Evolutionary conservation across 768 basidiomycete species (phyloP).

Genomic region (Scleroderma bovista): DNA sequence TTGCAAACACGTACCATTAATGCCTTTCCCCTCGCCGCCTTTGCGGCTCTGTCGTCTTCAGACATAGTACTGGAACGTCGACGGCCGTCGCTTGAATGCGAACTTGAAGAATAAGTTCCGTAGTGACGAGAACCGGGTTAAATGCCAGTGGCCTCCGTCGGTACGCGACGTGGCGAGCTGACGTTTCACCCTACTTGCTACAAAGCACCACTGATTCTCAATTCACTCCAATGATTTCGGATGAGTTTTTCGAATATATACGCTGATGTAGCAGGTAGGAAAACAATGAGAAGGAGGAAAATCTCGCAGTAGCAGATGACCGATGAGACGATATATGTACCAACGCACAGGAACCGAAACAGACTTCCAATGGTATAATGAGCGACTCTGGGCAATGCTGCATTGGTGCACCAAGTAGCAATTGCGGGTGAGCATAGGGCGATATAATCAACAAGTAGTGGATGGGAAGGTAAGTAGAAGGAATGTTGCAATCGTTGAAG

Average conservation of each 20-base stretch:
- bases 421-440: slow-evolving; percentile 47
- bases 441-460: slow-evolving; percentile 42
- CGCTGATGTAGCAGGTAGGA: slow-evolving; percentile 32
- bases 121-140: slow-evolving; percentile 1
- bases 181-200: not conserved
- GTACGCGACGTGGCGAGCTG: slow-evolving; percentile 4
- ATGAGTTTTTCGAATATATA: slow-evolving; percentile 44
- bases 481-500: slow-evolving; percentile 16
- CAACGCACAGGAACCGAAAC: slow-evolving; percentile 30
- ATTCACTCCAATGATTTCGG: slow-evolving; percentile 1
- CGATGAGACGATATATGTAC: slow-evolving; percentile 34
- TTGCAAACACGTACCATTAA: slow-evolving; percentile 48
- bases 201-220: slow-evolving; percentile 2
- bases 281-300: slow-evolving; percentile 30
- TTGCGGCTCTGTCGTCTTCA: slow-evolving; percentile 73
- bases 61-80: slow-evolving; percentile 30
- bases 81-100: not conserved
- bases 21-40: slow-evolving; percentile 79
- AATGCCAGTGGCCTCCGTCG: not conserved
- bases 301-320: slow-evolving; percentile 26
- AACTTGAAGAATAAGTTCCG: slow-evolving; percentile 4
- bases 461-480: slow-evolving; percentile 12
- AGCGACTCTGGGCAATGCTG: slow-evolving; percentile 56
- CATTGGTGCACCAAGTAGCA: slow-evolving; percentile 26
- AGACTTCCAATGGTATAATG: slow-evolving; percentile 44